Evolutionary conservation across 176 grass and related monocot genomes (phyloP).

Genomic region (Carex kokanica): DNA sequence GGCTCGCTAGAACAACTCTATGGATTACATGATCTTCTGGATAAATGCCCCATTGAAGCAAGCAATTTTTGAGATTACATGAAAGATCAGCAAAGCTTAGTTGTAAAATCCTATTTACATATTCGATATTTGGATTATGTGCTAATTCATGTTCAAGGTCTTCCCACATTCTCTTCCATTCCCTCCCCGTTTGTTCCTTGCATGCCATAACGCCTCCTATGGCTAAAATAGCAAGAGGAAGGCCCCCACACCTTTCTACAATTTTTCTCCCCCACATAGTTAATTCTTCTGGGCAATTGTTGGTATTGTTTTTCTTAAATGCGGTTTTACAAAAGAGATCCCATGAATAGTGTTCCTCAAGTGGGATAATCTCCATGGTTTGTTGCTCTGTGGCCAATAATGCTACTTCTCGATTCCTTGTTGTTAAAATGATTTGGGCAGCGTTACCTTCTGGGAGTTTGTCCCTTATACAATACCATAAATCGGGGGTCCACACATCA

Average conservation of each 20-base stretch:
- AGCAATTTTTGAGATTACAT: background rate
- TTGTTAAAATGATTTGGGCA: background rate
- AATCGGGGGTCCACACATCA: background rate
- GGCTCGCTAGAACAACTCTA: accelerated
- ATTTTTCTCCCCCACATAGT: background rate
- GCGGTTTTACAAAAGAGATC: background rate
- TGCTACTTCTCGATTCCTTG: background rate
- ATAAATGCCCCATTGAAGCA: background rate
- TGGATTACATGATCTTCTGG: background rate
- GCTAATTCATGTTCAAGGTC: background rate
- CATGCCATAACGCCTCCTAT: background rate
- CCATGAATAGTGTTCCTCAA: background rate
- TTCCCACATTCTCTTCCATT: background rate
- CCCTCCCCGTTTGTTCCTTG: background rate
- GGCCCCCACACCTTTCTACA: background rate
- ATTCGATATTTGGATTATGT: background rate
- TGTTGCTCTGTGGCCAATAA: background rate
- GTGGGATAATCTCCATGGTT: background rate
- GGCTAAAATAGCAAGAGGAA: background rate
- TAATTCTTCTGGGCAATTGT: background rate
- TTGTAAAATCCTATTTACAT: background rate
- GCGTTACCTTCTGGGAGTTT: too few species aligned
- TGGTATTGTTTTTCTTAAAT: background rate
- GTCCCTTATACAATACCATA: too few species aligned
- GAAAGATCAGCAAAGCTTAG: background rate